These are phyloP conservation scores for Blastocrithidia nonstop DNA, from an alignment of 208 protist species.

Conservation along the genomic window DNA sequence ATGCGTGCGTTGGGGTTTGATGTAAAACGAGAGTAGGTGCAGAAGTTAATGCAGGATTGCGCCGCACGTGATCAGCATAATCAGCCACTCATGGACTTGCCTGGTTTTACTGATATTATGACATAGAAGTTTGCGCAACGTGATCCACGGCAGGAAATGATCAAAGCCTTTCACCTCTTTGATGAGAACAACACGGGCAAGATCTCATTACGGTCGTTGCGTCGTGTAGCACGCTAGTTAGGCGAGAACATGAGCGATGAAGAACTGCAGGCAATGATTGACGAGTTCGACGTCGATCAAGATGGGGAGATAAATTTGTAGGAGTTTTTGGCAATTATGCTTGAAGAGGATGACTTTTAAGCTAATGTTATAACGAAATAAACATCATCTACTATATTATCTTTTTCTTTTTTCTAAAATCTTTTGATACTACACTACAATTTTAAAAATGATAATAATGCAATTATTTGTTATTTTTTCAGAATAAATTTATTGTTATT, in stretches of 20 bases:
- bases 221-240: conserved; percentile 86
- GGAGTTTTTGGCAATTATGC: conserved; percentile 94
- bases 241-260: conserved; percentile 94
- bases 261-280: conserved; percentile 95
- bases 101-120: conserved; percentile 88
- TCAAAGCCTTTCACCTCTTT: conserved; percentile 93
- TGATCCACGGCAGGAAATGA: conserved; percentile 90
- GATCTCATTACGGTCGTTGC: conserved; percentile 88
- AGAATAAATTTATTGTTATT: not conserved
- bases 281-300: conserved; percentile 92
- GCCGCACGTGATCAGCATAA: conserved; percentile 64
- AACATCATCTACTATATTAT: not conserved
- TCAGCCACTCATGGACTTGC: conserved; percentile 79
- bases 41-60: conserved; percentile 79
- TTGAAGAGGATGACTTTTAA: conserved; percentile 85
- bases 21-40: conserved; percentile 91
- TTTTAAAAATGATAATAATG: not conserved
- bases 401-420: not conserved
- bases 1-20: conserved; percentile 99
- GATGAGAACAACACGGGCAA: conserved; percentile 92
- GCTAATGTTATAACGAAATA: too few species aligned
- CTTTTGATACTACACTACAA: not conserved
- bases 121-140: conserved; percentile 85
- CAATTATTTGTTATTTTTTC: not conserved
- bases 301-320: conserved; percentile 92